These are phyloP conservation scores for Gossypium raimondii DNA, from an alignment of 345 rosid species.

Conservation along the genomic window DNA sequence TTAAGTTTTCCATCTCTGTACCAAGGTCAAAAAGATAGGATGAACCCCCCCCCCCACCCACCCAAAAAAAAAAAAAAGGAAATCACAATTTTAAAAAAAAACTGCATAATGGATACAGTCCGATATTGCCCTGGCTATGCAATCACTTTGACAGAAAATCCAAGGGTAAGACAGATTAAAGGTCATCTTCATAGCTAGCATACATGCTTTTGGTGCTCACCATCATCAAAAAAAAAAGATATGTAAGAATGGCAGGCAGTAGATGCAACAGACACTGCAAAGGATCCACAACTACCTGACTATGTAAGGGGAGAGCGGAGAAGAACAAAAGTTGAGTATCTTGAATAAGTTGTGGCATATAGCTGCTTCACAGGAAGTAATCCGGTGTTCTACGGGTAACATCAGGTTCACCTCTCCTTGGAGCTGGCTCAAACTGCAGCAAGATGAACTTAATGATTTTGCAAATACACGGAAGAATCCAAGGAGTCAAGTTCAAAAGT, in stretches of 20 bases:
- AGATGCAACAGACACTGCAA: neutral
- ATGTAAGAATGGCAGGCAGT: neutral
- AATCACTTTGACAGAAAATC: constrained; percentile 18
- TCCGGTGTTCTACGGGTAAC: constrained; percentile 97
- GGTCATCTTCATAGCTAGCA: constrained; percentile 16
- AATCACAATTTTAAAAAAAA: neutral
- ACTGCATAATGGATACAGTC: constrained; percentile 19
- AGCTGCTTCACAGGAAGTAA: constrained; percentile 64
- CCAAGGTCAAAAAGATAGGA: neutral
- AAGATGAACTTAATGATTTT: constrained; percentile 10
- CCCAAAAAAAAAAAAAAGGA: neutral
- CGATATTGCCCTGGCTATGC: constrained; percentile 7
- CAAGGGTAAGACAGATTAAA: constrained; percentile 7
- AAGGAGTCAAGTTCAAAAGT: no score
- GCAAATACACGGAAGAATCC: neutral
- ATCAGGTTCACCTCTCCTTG: constrained; percentile 98
- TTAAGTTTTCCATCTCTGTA: constrained; percentile 6
- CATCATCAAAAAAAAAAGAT: constrained; percentile 15
- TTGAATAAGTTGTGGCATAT: neutral
- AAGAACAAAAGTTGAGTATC: constrained; percentile 3
- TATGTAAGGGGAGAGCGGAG: neutral
- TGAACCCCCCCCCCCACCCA: neutral
- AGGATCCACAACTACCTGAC: constrained; percentile 13
- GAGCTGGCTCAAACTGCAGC: constrained; percentile 95
- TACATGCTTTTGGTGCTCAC: constrained; percentile 19